Base-by-base conservation (phyloP, 2,329 filamentous ascomycete species). In the Paracamarosporium sp. region DNA sequence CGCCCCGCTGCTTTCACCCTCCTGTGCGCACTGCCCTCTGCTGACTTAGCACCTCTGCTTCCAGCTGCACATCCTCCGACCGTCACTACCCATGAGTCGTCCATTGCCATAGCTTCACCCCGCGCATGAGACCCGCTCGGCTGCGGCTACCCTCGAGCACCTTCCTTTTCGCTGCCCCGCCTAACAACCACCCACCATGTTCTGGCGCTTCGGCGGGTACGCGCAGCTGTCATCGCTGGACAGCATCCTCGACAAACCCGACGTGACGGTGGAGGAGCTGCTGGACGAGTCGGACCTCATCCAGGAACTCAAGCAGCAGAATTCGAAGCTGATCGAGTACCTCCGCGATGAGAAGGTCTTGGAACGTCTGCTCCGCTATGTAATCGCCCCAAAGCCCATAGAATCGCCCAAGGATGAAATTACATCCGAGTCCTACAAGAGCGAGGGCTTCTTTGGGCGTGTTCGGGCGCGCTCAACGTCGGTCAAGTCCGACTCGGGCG, bases 161-260 rank as follows among this genome's bases (percentile, higher is more conserved):
- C 63, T 55, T 62, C 59, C 56, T 59, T 64, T 63, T 58, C 57
- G 59, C 58, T 70, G 64, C 68, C 68, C 72, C 67, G 64, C 72
- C 62, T 59, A 62, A 56, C 46, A 57, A 38, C 60, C 43, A 53
- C 74, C 72, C 88, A 94, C 79, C 83, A 99, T 99, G 95, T 99
- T 99, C 81, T 99, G 95, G 95, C 90, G 94, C 81, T 99, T 98
- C 85, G 94, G 95, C 85, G 93, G 93, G 75, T 98, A 98, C 85
- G 92, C 93, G 84, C 96, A 92, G 85, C 90, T 97, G 80, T 97
- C 94, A 72, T 90, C 93, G 75, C 92, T 99, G 79, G 95, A 98
- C 80, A 93, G 90, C 68, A 91, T 99, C 73, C 92, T 99, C 77
- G 95, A 99, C 77, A 97, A 97, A 80, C 88, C 87, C 69, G 91